Evolutionary conservation across 257 asterid species (phyloP).

Genomic region (Agastache rugosa): DNA sequence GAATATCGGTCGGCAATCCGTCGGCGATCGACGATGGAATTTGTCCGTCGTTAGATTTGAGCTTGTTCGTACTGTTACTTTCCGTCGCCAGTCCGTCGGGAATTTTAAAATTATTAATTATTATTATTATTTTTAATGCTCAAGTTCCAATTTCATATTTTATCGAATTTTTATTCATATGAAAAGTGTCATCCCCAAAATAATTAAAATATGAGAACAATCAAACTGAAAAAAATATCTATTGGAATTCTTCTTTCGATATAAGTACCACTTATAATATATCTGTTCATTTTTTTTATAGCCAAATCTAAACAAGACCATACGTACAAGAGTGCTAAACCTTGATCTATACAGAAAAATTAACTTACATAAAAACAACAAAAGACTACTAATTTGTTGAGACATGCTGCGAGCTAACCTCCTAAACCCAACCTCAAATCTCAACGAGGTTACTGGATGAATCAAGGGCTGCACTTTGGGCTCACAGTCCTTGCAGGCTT

Average conservation of each 20-base stretch:
- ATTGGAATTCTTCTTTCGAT: not conserved
- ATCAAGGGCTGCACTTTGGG: constrained; percentile 77
- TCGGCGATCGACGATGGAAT: too few species aligned
- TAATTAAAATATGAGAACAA: too few species aligned
- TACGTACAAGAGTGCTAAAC: constrained; percentile 52
- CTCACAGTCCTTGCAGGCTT: constrained; percentile 76
- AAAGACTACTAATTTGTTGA: constrained; percentile 22
- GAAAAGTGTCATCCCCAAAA: too few species aligned
- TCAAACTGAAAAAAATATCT: not conserved
- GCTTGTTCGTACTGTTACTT: too few species aligned
- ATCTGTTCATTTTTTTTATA: constrained; percentile 6
- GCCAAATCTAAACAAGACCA: constrained; percentile 59
- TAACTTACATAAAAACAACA: too few species aligned
- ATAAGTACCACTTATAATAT: constrained; percentile 28
- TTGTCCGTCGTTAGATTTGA: too few species aligned
- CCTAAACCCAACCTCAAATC: constrained; percentile 25
- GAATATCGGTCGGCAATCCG: too few species aligned
- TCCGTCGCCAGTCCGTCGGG: too few species aligned
- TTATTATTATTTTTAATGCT: too few species aligned
- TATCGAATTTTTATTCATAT: too few species aligned
- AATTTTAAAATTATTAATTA: too few species aligned
- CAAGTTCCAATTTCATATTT: too few species aligned
- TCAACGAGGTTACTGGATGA: constrained; percentile 93
- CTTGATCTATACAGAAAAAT: constrained; percentile 77
- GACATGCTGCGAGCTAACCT: constrained; percentile 39